Conservation (phyloP, 768 basidiomycete species). For the Dictyophora rubrovolvata region DNA sequence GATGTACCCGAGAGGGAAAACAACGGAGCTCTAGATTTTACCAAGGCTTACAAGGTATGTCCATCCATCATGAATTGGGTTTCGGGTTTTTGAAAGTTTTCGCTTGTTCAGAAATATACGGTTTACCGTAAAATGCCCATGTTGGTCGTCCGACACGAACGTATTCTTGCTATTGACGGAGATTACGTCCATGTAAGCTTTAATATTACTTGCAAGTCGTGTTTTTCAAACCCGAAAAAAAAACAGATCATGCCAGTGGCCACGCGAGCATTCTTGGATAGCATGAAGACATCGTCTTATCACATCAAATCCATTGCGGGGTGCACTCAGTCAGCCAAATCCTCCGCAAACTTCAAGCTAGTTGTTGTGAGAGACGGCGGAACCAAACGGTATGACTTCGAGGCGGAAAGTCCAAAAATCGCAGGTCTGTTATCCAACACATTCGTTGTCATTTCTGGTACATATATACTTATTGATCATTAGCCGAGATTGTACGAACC, state of each 20-base stretch:
- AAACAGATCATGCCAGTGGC: constrained; percentile 79
- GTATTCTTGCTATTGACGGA: constrained; percentile 88
- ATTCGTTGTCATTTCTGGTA: neutral
- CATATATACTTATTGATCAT: constrained; percentile 3
- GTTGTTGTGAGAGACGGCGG: constrained; percentile 59
- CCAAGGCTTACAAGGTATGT: constrained; percentile 75
- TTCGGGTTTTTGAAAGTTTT: neutral
- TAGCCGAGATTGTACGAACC: constrained; percentile 70
- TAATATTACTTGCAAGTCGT: constrained; percentile 2
- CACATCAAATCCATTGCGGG: constrained; percentile 81
- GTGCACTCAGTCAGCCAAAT: constrained; percentile 76
- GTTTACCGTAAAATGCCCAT: constrained; percentile 94
- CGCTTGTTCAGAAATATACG: constrained; percentile 61
- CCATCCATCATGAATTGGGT: neutral
- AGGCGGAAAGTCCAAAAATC: constrained; percentile 76
- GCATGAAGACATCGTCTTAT: constrained; percentile 83
- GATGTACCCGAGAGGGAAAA: constrained; percentile 43
- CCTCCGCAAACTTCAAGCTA: constrained; percentile 78
- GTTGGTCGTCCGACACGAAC: constrained; percentile 82
- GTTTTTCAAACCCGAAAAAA: constrained; percentile 11
- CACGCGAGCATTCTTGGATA: constrained; percentile 75
- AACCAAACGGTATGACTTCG: constrained; percentile 93
- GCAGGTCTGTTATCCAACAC: constrained; percentile 46
- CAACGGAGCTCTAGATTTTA: constrained; percentile 62
- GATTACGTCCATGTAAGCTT: constrained; percentile 75